These are phyloP conservation scores for Xylaria sp. DNA, from an alignment of 2,329 filamentous ascomycete species.

Conservation along the genomic window DNA sequence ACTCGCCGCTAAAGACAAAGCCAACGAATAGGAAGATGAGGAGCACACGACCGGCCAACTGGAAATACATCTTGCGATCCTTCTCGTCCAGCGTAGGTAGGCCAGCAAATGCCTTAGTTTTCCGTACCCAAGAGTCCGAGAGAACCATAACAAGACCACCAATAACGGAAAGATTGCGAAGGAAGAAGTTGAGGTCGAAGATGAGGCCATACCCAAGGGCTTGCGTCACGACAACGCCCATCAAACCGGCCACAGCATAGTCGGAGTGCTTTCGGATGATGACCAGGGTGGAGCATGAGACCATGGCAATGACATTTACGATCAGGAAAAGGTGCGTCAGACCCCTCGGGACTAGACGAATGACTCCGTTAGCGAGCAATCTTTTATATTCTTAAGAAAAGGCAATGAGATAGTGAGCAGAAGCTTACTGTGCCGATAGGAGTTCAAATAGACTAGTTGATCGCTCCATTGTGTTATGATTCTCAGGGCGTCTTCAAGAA, in stretches of 20 bases:
- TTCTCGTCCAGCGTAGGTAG: conserved; percentile 96
- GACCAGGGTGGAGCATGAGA: conserved; percentile 82
- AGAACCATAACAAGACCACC: conserved; percentile 97
- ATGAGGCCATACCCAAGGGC: conserved; percentile 97
- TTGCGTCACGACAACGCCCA: conserved; percentile 91
- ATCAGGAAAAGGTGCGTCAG: conserved; percentile 94
- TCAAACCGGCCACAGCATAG: conserved; percentile 89
- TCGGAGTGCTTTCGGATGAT: conserved; percentile 94
- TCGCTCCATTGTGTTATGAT: conserved; percentile 98
- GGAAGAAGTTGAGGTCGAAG: conserved; percentile 99
- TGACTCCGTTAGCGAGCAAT: conserved; percentile 40
- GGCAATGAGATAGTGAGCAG: conserved; percentile 10
- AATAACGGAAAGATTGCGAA: conserved; percentile 97
- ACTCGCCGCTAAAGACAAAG: conserved; percentile 94
- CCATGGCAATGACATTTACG: conserved; percentile 89
- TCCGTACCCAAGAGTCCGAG: conserved; percentile 97
- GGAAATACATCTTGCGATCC: conserved; percentile 99
- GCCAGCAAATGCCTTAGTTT: conserved; percentile 95
- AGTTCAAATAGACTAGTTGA: conserved; percentile 90
- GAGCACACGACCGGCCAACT: conserved; percentile 93
- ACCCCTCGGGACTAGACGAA: conserved; percentile 78
- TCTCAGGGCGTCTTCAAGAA: conserved; percentile 93
- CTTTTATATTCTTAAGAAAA: not conserved
- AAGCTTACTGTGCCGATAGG: conserved; percentile 86
- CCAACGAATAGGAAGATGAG: conserved; percentile 98